Evolutionary conservation across 306 rosid genomes (phyloP).

Genomic region (Prunus mume): DNA sequence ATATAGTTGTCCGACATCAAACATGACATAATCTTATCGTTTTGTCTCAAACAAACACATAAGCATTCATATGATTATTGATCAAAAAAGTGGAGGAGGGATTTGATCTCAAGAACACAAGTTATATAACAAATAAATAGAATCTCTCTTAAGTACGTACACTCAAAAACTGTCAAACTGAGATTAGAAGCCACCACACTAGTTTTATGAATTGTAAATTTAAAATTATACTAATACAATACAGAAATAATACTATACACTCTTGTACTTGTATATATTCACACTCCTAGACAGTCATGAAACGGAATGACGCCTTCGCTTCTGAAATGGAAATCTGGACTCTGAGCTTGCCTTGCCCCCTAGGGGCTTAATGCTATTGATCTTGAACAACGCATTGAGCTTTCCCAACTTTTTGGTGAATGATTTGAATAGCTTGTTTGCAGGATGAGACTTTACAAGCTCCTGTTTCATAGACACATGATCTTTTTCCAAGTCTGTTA

Average conservation of each 20-base stretch:
- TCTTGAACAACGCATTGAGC: slow-evolving; percentile 69
- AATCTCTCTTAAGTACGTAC: slow-evolving; percentile 16
- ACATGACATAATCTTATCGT: background rate
- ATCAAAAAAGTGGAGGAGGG: slow-evolving; percentile 4
- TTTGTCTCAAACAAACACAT: background rate
- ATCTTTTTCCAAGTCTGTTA: slow-evolving; percentile 91
- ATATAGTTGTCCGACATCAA: background rate
- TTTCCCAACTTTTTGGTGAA: slow-evolving; percentile 72
- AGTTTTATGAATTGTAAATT: background rate
- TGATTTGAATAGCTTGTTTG: slow-evolving; percentile 68
- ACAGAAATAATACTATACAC: slow-evolving; percentile 34
- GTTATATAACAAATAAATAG: slow-evolving; percentile 24
- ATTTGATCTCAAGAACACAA: slow-evolving; percentile 23
- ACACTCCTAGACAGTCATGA: slow-evolving; percentile 50
- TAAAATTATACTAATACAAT: background rate
- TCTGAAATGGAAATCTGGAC: slow-evolving; percentile 74
- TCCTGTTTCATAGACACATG: slow-evolving; percentile 94
- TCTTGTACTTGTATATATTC: slow-evolving; percentile 12
- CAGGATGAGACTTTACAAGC: slow-evolving; percentile 81
- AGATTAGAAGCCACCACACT: slow-evolving; percentile 40
- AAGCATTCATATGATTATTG: background rate
- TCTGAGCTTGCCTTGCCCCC: slow-evolving; percentile 60
- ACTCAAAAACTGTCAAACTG: slow-evolving; percentile 23
- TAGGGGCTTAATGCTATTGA: slow-evolving; percentile 45
- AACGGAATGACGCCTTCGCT: slow-evolving; percentile 93